These are phyloP conservation scores for Alternaria triticimaculans DNA, from an alignment of 2,329 filamentous ascomycete genomes.

Conservation along the genomic window DNA sequence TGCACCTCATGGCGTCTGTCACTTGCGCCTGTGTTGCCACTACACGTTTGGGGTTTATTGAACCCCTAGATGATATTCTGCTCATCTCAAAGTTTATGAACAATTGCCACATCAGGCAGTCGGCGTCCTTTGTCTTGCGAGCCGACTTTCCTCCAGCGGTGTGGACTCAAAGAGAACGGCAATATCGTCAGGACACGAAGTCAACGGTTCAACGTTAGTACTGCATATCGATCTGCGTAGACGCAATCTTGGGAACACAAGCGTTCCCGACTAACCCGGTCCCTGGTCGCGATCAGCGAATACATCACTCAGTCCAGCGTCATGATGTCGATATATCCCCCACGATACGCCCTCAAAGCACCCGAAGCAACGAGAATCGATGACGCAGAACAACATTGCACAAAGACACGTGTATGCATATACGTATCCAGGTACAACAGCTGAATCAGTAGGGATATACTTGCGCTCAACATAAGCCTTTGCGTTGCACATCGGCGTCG, in stretches of 20 bases:
- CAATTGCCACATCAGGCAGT: background rate
- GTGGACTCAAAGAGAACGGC: background rate
- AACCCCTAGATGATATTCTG: background rate
- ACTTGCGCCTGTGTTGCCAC: background rate
- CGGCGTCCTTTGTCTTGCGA: no score
- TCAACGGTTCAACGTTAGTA: background rate
- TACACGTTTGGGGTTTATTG: background rate
- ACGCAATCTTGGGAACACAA: no score
- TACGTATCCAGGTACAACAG: background rate
- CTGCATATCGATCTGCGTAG: background rate
- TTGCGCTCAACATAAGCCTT: background rate
- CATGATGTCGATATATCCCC: background rate
- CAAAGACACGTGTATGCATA: slow-evolving; percentile 12
- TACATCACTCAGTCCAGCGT: background rate
- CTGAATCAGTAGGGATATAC: slow-evolving; percentile 1
- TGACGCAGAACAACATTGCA: slow-evolving; percentile 8
- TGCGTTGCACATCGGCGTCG: background rate
- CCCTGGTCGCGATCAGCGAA: background rate
- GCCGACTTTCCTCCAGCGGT: background rate
- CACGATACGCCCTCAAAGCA: background rate
- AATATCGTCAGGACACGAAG: background rate
- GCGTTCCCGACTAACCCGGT: background rate
- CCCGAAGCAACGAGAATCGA: background rate
- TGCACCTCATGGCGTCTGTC: background rate
- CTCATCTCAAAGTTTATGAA: background rate